Evolutionary conservation across 495 filamentous ascomycete species (phyloP).

Genomic region (Penicillium argentinense): DNA sequence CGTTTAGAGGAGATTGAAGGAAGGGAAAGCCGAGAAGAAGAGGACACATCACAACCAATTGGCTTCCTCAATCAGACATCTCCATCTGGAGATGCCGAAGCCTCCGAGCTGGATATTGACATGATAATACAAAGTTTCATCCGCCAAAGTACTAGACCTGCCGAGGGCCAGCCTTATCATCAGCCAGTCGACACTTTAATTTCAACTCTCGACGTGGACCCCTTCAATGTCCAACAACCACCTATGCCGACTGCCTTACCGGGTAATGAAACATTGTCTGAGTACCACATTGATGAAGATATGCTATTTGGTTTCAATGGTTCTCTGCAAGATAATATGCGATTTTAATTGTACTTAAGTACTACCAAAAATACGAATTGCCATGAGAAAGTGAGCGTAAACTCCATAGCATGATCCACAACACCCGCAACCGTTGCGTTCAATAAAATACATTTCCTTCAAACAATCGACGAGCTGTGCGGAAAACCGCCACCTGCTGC

Average conservation of each 20-base stretch:
- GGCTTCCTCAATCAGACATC: slow-evolving; percentile 4
- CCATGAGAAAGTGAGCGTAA: too few species aligned
- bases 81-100: slow-evolving; percentile 14
- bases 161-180: slow-evolving; percentile 1
- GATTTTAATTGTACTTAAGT: slow-evolving; percentile 5
- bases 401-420: too few species aligned
- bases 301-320: slow-evolving; percentile 32
- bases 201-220: not conserved
- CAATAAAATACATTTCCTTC: slow-evolving; percentile 27
- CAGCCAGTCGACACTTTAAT: not conserved
- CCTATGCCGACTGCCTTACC: not conserved
- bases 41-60: not conserved
- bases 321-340: slow-evolving; percentile 22
- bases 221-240: not conserved
- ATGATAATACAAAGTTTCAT: slow-evolving; percentile 38
- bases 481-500: slow-evolving; percentile 25
- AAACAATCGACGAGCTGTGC: slow-evolving; percentile 29
- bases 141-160: slow-evolving; percentile 11
- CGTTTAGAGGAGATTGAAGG: not conserved
- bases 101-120: slow-evolving; percentile 31
- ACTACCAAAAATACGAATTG: not conserved
- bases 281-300: slow-evolving; percentile 13
- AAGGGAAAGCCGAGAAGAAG: not conserved
- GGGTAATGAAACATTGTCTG: slow-evolving; percentile 2
- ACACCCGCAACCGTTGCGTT: too few species aligned